phyloP scores from a whole-genome alignment of 768 basidiomycete species.

The Paxillus rubicundulus region DNA sequence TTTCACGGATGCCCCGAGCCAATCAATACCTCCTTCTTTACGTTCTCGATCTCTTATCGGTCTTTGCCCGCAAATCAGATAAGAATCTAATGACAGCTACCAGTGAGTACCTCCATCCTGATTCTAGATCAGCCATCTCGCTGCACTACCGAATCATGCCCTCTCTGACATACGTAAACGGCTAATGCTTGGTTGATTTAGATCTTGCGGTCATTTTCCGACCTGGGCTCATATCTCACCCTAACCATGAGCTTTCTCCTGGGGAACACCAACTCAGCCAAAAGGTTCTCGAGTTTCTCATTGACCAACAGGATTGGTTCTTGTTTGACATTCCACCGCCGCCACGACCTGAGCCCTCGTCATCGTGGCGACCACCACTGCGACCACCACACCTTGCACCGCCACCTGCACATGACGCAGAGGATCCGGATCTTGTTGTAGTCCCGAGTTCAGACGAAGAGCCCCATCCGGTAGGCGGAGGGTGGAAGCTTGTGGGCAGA shows the following conservation, averaged over 20 bases:
- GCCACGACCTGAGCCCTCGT: slow-evolving; percentile 35
- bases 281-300: slow-evolving; percentile 89
- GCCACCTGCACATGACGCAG: slow-evolving; percentile 26
- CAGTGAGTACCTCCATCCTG: slow-evolving; percentile 52
- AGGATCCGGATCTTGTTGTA: slow-evolving; percentile 46
- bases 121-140: slow-evolving; percentile 1
- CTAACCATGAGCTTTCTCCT: slow-evolving; percentile 81
- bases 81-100: slow-evolving; percentile 95
- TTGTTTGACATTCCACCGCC: slow-evolving; percentile 84
- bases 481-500: slow-evolving; percentile 53
- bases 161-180: neutral
- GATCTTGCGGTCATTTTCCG: slow-evolving; percentile 98
- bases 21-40: slow-evolving; percentile 98
- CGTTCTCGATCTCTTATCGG: slow-evolving; percentile 91
- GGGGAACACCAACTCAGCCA: slow-evolving; percentile 86
- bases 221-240: slow-evolving; percentile 90
- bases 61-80: slow-evolving; percentile 88
- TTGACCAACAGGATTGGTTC: slow-evolving; percentile 96
- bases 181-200: slow-evolving; percentile 26
- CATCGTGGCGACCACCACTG: slow-evolving; percentile 28
- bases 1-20: slow-evolving; percentile 77
- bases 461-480: slow-evolving; percentile 39
- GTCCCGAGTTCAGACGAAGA: slow-evolving; percentile 50
- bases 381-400: slow-evolving; percentile 6
- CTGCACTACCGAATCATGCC: neutral